A percentile compares a stretch with the other conserved stretches of the same genome.
Evolutionary conservation across 176 grass and related monocot species (phyloP).

Genomic region (Miscanthus lutarioriparius): DNA sequence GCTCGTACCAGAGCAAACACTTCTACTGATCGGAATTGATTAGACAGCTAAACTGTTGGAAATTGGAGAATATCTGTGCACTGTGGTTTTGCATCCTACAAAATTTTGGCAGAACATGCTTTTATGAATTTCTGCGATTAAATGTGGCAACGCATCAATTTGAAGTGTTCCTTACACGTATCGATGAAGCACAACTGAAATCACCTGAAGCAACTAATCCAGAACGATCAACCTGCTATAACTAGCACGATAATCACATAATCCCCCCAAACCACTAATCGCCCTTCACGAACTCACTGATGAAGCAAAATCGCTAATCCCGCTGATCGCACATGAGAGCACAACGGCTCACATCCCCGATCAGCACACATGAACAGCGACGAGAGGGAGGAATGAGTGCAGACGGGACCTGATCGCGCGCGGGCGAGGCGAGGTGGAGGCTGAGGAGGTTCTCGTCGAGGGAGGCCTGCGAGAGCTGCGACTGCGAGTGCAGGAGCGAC

Average conservation of each 20-base stretch:
- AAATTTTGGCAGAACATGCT: background rate
- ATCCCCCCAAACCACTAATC: background rate
- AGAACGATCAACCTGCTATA: background rate
- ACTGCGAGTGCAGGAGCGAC: slow-evolving; percentile 70
- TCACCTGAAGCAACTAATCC: background rate
- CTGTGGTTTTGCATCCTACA: background rate
- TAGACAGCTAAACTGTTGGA: background rate
- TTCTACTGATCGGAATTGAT: background rate
- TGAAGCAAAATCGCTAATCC: background rate
- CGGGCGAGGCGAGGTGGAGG: slow-evolving; percentile 18
- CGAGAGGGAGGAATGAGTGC: background rate
- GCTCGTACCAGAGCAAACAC: background rate
- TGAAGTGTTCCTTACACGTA: background rate
- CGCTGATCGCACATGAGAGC: background rate
- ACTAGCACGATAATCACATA: background rate
- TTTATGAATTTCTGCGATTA: background rate
- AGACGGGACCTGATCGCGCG: slow-evolving; percentile 56
- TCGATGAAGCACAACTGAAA: background rate
- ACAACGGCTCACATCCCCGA: background rate
- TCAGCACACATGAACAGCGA: background rate
- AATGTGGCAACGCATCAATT: background rate
- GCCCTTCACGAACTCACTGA: background rate
- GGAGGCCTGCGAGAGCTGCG: slow-evolving; percentile 77
- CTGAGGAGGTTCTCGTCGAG: slow-evolving; percentile 61
- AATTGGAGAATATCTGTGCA: background rate